Conservation (phyloP, 2,329 filamentous ascomycete genomes). For the Colletotrichum gigasporum region DNA sequence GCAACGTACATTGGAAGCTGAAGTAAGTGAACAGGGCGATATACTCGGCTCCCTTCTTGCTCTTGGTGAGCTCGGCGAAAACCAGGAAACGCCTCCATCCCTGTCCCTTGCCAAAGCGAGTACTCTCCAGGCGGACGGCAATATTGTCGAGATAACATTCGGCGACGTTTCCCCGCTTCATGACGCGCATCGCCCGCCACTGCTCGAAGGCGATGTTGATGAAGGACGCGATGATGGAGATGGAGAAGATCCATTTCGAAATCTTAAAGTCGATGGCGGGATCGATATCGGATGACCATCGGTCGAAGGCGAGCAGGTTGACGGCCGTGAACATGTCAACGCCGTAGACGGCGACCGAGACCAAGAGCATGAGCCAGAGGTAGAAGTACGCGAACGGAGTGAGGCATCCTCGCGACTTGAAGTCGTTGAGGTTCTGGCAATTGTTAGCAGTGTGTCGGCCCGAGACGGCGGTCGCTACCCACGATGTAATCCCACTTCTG, state of each 20-base stretch:
- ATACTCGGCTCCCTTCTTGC: slow-evolving; percentile 90
- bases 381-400: slow-evolving; percentile 84
- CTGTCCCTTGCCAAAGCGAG: slow-evolving; percentile 76
- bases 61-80: slow-evolving; percentile 89
- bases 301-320: slow-evolving; percentile 88
- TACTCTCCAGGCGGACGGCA: slow-evolving; percentile 84
- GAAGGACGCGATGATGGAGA: slow-evolving; percentile 91
- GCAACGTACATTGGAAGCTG: slow-evolving; percentile 65
- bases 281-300: slow-evolving; percentile 86
- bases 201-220: slow-evolving; percentile 84
- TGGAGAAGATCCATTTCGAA: slow-evolving; percentile 94
- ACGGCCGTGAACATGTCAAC: slow-evolving; percentile 94
- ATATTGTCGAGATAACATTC: slow-evolving; percentile 92
- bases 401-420: slow-evolving; percentile 83
- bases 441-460: background rate
- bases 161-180: slow-evolving; percentile 85
- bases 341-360: slow-evolving; percentile 86
- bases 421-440: slow-evolving; percentile 69
- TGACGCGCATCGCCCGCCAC: slow-evolving; percentile 81
- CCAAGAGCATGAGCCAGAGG: slow-evolving; percentile 80
- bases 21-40: slow-evolving; percentile 93
- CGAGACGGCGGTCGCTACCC: slow-evolving; percentile 45
- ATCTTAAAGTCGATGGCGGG: slow-evolving; percentile 80
- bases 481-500: slow-evolving; percentile 97
- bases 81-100: slow-evolving; percentile 94